Evolutionary conservation across 2,329 filamentous ascomycete genomes (phyloP).

Genomic region (Alternaria novae-zelandiae): DNA sequence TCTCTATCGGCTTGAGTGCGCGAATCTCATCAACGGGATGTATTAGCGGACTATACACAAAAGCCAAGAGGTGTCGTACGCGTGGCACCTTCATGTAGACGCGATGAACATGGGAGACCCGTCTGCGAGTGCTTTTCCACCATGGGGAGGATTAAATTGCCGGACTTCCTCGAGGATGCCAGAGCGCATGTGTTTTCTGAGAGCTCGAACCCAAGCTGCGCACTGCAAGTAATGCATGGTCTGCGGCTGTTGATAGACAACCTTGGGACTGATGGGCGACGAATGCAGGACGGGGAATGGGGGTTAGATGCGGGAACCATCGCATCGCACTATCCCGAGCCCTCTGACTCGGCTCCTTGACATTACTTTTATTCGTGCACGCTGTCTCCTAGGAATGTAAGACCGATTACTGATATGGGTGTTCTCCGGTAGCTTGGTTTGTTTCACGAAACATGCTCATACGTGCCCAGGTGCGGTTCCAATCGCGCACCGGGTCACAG

Average conservation of each 20-base stretch:
- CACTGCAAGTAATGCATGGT: neutral
- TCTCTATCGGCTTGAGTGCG: neutral
- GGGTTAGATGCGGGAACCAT: neutral
- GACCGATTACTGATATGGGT: neutral
- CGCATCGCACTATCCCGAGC: neutral
- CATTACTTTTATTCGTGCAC: neutral
- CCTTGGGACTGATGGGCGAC: neutral
- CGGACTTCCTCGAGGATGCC: neutral
- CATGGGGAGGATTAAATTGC: neutral
- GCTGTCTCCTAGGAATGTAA: neutral
- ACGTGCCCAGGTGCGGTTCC: neutral
- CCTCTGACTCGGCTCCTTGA: neutral
- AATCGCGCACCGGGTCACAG: neutral
- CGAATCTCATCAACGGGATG: neutral
- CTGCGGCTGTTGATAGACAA: neutral
- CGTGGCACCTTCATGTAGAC: neutral
- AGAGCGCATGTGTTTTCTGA: neutral
- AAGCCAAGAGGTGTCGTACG: neutral
- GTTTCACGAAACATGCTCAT: neutral
- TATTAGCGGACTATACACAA: neutral
- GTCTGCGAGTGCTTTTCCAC: neutral
- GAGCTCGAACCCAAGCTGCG: neutral
- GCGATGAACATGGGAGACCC: neutral
- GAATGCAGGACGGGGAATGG: neutral
- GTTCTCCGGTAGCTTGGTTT: neutral